phyloP scores from a whole-genome alignment of 2,329 filamentous ascomycete species.

The Waltergamsia citrina region DNA sequence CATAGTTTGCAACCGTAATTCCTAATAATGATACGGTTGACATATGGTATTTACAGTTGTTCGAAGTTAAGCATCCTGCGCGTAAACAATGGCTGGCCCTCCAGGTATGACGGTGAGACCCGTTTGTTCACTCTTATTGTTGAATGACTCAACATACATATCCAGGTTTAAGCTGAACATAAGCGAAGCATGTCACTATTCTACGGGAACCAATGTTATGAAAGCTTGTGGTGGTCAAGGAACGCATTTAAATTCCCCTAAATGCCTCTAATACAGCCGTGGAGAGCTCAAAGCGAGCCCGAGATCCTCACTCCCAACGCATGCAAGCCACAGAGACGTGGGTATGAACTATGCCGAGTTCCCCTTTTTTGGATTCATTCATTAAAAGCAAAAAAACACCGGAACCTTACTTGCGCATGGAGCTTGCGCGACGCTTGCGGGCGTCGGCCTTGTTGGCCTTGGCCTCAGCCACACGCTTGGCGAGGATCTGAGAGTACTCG shows the following conservation, averaged over 20 bases:
- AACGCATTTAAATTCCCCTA: slow-evolving; percentile 22
- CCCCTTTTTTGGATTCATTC: too few species aligned
- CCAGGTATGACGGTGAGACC: too few species aligned
- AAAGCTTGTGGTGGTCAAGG: too few species aligned
- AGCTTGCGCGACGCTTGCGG: slow-evolving; percentile 95
- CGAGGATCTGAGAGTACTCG: slow-evolving; percentile 92
- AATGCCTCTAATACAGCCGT: slow-evolving; percentile 28
- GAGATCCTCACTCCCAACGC: slow-evolving; percentile 29
- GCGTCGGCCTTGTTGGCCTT: slow-evolving; percentile 88
- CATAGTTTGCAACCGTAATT: background rate
- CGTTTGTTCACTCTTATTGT: too few species aligned
- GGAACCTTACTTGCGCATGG: slow-evolving; percentile 74
- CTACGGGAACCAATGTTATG: too few species aligned
- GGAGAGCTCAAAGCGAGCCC: slow-evolving; percentile 17
- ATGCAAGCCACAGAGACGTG: slow-evolving; percentile 26
- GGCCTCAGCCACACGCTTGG: slow-evolving; percentile 95
- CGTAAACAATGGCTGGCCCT: too few species aligned
- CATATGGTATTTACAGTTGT: too few species aligned
- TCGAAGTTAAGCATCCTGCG: too few species aligned
- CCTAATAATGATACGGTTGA: background rate
- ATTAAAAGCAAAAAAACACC: slow-evolving; percentile 2
- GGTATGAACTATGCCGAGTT: slow-evolving; percentile 6
- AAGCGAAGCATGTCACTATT: slow-evolving; percentile 1
- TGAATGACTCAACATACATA: too few species aligned
- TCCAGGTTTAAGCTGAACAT: slow-evolving; percentile 3